Base-by-base conservation (phyloP, 2,329 filamentous ascomycete species). In the Claviceps pazoutovae region DNA sequence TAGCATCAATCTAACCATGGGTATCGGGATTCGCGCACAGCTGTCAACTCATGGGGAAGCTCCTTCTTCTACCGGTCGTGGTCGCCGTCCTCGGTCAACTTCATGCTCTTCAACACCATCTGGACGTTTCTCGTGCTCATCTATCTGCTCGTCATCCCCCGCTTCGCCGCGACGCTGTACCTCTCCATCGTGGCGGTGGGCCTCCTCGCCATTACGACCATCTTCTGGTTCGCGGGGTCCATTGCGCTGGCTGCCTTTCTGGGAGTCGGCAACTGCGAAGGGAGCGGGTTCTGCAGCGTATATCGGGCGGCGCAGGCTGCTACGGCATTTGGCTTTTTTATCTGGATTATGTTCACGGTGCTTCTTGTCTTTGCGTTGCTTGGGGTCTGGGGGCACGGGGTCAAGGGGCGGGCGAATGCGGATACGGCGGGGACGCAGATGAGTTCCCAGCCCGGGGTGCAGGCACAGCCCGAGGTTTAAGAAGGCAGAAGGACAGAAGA, bases 181-280 rank as follows among this genome's bases (percentile, higher is more conserved):
- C 80, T 88, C 65, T 77, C 75, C 50, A 78, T 80, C 49, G 79
- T 75, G 45, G 78, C 88, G 16, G 71, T 90, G 17, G 81, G 61
- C 1, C 73, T 87, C 36, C 86, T 94, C 61, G 73, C 72, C 46
- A 58, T 93, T 23, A 93, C 87, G 9, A 83, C 84, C 69, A 74
- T 94, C 52, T 94, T 94, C 72, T 95, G 89, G 89, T 93, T 96
- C 62, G 83, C 84, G 0, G 88, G 88, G 6, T 85, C 88, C 60
- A 82, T 94, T 57, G 87, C 88, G 0, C 68, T 90, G 11, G 88
- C 84, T 0, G 83, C 81, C 19, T 73, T 74, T 51, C 68, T 88
- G 53, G 77, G 78, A 50, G 73, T 77, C 16, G 70, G 78, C 0
- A 67, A 63, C 8, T 70, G 75, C 52, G 82, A 80, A 61, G 72